phyloP scores from a whole-genome alignment of 257 asterid species.

The Fraxinus excelsior region DNA sequence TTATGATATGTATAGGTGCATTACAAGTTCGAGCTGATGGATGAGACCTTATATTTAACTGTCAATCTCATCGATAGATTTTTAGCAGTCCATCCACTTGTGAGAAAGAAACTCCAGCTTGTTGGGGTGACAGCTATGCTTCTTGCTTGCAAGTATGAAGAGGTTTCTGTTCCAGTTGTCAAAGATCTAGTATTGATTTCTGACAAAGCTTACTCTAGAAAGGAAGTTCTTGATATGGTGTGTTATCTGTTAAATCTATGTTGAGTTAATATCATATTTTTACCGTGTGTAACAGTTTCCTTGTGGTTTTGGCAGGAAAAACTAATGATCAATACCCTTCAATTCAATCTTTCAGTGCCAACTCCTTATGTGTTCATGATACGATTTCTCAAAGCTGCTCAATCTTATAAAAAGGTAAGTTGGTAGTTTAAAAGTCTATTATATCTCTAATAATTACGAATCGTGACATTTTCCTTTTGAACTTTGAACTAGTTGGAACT shows the following conservation, averaged over 20 bases:
- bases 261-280: neutral
- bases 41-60: slow-evolving; percentile 79
- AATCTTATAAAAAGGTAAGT: slow-evolving; percentile 62
- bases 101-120: slow-evolving; percentile 82
- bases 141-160: slow-evolving; percentile 94
- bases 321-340: slow-evolving; percentile 64
- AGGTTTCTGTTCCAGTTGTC: slow-evolving; percentile 91
- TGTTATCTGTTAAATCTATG: neutral
- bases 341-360: slow-evolving; percentile 77
- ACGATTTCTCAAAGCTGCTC: slow-evolving; percentile 84
- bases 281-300: neutral
- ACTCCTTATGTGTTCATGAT: slow-evolving; percentile 85
- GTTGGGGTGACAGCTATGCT: slow-evolving; percentile 91
- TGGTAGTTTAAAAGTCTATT: no score
- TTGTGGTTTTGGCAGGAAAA: slow-evolving; percentile 59
- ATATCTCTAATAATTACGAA: neutral
- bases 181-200: slow-evolving; percentile 81
- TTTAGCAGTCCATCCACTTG: slow-evolving; percentile 53
- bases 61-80: slow-evolving; percentile 86
- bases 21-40: slow-evolving; percentile 93
- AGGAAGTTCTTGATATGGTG: slow-evolving; percentile 86
- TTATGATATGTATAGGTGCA: slow-evolving; percentile 55
- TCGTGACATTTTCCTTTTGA: slow-evolving; percentile 12
- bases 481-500: slow-evolving; percentile 62
- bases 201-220: slow-evolving; percentile 74